Evolutionary conservation across 2,329 filamentous ascomycete genomes (phyloP).

Genomic region (Beauveria australis): DNA sequence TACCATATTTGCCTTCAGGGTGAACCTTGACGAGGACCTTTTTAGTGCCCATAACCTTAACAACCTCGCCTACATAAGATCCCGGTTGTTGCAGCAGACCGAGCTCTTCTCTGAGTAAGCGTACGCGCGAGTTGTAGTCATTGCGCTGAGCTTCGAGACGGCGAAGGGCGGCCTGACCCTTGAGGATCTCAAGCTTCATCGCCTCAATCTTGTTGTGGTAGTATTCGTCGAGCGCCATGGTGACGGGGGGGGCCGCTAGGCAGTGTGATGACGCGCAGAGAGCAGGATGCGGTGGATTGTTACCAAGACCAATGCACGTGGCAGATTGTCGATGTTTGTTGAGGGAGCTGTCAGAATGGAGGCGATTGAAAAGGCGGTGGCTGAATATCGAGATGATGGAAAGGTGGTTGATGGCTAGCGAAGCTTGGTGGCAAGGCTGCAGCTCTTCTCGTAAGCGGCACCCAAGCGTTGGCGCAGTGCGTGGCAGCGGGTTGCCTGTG

Average conservation of each 20-base stretch:
- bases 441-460: slow-evolving; percentile 19
- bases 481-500: slow-evolving; percentile 10
- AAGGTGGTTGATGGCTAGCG: slow-evolving; percentile 12
- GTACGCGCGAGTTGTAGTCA: slow-evolving; percentile 97
- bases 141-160: slow-evolving; percentile 96
- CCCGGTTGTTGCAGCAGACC: slow-evolving; percentile 93
- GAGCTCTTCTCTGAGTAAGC: slow-evolving; percentile 88
- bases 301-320: slow-evolving; percentile 4
- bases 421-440: slow-evolving; percentile 18
- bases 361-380: slow-evolving; percentile 6
- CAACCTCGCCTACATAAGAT: slow-evolving; percentile 98
- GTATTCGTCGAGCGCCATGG: slow-evolving; percentile 98
- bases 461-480: slow-evolving; percentile 3
- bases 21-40: slow-evolving; percentile 99
- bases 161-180: slow-evolving; percentile 90
- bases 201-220: slow-evolving; percentile 99
- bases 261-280: slow-evolving; percentile 1
- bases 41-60: slow-evolving; percentile 99
- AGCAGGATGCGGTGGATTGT: neutral
- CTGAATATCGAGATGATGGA: slow-evolving; percentile 7
- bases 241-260: slow-evolving; percentile 28
- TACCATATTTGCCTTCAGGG: slow-evolving; percentile 99
- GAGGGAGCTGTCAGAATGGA: neutral
- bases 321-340: neutral
- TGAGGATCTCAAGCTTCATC: slow-evolving; percentile 99